A percentile compares a stretch with the other conserved stretches of the same genome.
These are phyloP conservation scores for Crataegus laevigata DNA, from an alignment of 306 rosid genomes.

Conservation along the genomic window DNA sequence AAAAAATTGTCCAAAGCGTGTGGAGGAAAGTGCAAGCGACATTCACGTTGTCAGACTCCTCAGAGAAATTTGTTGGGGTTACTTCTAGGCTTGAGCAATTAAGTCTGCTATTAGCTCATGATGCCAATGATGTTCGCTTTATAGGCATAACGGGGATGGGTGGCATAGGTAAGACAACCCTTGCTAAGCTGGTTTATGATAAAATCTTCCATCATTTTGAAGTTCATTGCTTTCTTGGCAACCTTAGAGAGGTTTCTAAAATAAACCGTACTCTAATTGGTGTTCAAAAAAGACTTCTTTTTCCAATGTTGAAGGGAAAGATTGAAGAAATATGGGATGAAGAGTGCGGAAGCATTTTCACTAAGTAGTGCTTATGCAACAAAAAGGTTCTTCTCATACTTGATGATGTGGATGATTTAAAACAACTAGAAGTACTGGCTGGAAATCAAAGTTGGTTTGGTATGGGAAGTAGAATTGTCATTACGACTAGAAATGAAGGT, in stretches of 20 bases:
- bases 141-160: neutral
- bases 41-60: neutral
- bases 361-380: slow-evolving; percentile 11
- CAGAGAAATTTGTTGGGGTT: neutral
- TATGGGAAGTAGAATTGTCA: slow-evolving; percentile 28
- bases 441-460: slow-evolving; percentile 12
- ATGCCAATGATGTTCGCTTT: too few relatives aligned
- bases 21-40: neutral
- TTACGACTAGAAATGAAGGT: slow-evolving; percentile 5
- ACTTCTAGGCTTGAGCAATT: neutral
- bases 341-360: slow-evolving; percentile 1
- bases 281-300: slow-evolving; percentile 21
- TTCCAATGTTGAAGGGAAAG: neutral
- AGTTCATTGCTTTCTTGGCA: neutral
- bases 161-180: neutral
- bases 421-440: slow-evolving; percentile 25
- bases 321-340: neutral
- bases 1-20: neutral
- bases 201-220: neutral
- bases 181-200: neutral
- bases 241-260: neutral
- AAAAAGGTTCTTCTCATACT: neutral
- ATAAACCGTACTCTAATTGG: neutral
- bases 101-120: neutral
- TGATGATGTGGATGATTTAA: neutral